Evolutionary conservation across 495 filamentous ascomycete species (phyloP), one percentile per base, ranked within the genome.

Genomic region (Tuber magnatum): DNA sequence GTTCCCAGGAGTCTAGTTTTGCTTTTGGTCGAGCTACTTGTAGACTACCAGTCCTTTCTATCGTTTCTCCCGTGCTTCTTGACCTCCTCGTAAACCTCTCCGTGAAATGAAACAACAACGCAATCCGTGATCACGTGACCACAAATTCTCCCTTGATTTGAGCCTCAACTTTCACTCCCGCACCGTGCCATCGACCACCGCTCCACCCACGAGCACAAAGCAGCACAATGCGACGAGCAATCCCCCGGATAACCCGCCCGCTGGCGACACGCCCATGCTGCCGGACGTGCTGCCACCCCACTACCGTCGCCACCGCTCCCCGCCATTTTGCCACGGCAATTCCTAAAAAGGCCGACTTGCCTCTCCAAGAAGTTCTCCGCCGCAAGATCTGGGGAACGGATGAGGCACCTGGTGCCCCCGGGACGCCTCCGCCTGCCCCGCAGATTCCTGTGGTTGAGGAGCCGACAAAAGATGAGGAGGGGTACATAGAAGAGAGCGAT

Each of bases 311-410:
- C n/a, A n/a, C 65, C 20, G 14, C 43, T 10, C 7, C 16, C 51
- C 71, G 38, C 42, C 46, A 65, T 22, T 56, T 70, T 68, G 20
- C 69, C 41, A 46, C 71, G 41, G 70, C 77, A n/a, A 32, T 71
- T 0, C 75, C 48, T 48, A 38, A 71, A 35, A 69, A 22, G 48
- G 28, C 24, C 48, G 51, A 73, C 38, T 32, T 74, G 32, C 28
- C 39, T 22, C 48, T 69, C 32, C 74, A 48, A 28, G 76, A 81
- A 42, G 61, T 72, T 20, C 44, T 81, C 41, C 80, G 77, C 28
- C 69, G 65, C 38, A 79, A 79, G 43, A 61, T 81, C 51, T 81
- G 80, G 80, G 79, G 79, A n/a, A 70, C 22, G 24, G 56, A 75
- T 42, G 32, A 56, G 24, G 68, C 41, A 41, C 43, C 65, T 16